Evolutionary conservation across 352 stramenopile species (phyloP).

Genomic region (Phytophthora tubulina): DNA sequence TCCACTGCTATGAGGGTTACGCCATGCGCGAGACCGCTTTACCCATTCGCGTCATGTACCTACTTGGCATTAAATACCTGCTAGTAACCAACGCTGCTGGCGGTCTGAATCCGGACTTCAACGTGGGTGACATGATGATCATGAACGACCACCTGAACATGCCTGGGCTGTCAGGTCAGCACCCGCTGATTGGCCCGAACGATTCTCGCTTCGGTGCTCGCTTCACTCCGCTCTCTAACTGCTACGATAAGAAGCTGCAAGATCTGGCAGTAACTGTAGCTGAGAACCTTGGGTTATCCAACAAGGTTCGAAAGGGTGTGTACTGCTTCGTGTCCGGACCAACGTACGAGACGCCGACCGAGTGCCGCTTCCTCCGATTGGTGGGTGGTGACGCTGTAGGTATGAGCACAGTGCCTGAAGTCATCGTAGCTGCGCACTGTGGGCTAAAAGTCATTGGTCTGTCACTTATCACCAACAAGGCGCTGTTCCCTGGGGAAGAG

Average conservation of each 20-base stretch:
- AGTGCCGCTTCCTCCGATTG: constrained; percentile 92
- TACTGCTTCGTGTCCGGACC: constrained; percentile 98
- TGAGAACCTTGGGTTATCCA: constrained; percentile 70
- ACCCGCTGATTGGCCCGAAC: constrained; percentile 94
- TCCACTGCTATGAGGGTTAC: constrained; percentile 97
- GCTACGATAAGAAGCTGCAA: constrained; percentile 91
- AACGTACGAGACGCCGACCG: constrained; percentile 95
- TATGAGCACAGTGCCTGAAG: constrained; percentile 96
- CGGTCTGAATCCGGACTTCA: constrained; percentile 92
- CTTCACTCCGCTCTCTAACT: constrained; percentile 94
- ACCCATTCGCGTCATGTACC: constrained; percentile 94
- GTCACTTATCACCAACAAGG: constrained; percentile 96
- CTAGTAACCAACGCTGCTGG: constrained; percentile 97
- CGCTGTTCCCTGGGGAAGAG: constrained; percentile 79
- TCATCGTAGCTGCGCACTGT: constrained; percentile 92
- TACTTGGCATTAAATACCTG: constrained; percentile 94
- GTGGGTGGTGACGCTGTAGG: constrained; percentile 94
- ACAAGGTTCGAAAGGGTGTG: constrained; percentile 85
- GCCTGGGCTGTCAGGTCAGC: constrained; percentile 91
- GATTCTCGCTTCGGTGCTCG: constrained; percentile 93
- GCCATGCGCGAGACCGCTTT: constrained; percentile 93
- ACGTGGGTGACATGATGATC: constrained; percentile 96
- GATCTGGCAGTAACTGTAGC: constrained; percentile 80
- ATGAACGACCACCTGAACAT: constrained; percentile 97
- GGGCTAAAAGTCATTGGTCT: constrained; percentile 74